Base-by-base conservation (phyloP, 768 basidiomycete genomes). In the Amanita jacksonii region DNA sequence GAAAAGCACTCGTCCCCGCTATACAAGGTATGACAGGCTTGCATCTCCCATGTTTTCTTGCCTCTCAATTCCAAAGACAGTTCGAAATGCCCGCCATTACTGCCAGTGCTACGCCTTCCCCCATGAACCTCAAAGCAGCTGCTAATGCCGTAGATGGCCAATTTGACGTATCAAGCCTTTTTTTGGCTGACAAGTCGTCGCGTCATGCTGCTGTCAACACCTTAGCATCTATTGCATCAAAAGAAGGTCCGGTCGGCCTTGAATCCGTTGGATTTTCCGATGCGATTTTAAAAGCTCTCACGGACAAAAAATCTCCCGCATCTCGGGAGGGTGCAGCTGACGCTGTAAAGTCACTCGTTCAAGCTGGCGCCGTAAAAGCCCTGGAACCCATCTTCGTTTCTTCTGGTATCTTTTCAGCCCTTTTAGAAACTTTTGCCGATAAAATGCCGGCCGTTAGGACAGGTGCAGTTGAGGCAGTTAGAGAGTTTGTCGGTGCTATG, bases 221-320 rank as follows among this genome's bases (percentile, higher is more conserved):
- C 28, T 70, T 97, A 52, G 83, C 78, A 52, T 75, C 81, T 47
- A 66, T 76, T 61, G 79, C 77, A 52, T 77, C 89, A 79, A 88
- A 88, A 68, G 77, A 86, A 46, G 90, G 91, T 59, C 84, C 86
- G 51, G 66, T 77, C 49, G 80, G 79, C 61, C 76, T 96, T 59
- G 69, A 72, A 48, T 69, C 79, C 49, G 66, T 77, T 49, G 80
- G 73, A 50, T 83, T 93, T 66, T 67, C 66, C 28, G 81, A 81
- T 43, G 84, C 87, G 54, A 63, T 78, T 51, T 56, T 88, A 63
- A 87, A 85, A 72, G 91, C 89, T 42, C 79, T 96, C 51, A 72
- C 71, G 64, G 90, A 96, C 80, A 98, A 97, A 79, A 96, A 93
- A 72, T 87, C 85, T 13, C 82, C 90, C 41, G 85, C 82, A 50